phyloP scores from a whole-genome alignment of 2,329 filamentous ascomycete species.

The Verticillium isaacii region DNA sequence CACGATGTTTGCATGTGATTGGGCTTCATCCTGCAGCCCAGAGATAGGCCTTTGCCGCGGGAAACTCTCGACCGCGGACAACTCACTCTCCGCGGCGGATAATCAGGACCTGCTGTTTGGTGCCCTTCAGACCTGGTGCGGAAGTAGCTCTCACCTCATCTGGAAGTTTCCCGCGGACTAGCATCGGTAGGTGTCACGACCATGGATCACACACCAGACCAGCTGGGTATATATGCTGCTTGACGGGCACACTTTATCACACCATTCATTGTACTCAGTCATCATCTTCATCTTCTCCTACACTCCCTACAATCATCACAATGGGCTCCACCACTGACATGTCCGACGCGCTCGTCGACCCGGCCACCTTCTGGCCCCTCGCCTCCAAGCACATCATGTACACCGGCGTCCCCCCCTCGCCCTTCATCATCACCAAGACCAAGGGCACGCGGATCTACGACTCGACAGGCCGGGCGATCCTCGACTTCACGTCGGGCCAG shows the following conservation, averaged over 20 bases:
- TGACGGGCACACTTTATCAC: background rate
- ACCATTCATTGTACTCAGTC: background rate
- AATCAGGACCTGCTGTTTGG: background rate
- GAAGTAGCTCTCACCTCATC: background rate
- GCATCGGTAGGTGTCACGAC: too few species aligned
- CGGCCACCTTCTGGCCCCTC: conserved; percentile 23
- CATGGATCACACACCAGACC: background rate
- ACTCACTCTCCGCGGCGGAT: background rate
- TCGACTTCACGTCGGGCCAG: conserved; percentile 57
- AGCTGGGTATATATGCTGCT: background rate
- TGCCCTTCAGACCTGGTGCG: background rate
- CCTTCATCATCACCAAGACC: conserved; percentile 36
- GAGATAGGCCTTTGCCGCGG: background rate
- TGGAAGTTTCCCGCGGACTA: background rate
- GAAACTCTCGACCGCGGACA: background rate
- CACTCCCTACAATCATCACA: background rate
- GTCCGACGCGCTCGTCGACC: background rate
- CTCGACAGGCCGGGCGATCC: conserved; percentile 34
- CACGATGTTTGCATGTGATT: background rate
- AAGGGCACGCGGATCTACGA: conserved; percentile 41
- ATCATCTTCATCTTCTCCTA: background rate
- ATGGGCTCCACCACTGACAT: background rate
- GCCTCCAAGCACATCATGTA: conserved; percentile 34
- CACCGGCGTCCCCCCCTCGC: conserved; percentile 34
- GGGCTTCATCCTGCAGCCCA: background rate